phyloP scores from a whole-genome alignment of 345 rosid species.

The Boechera retrofracta region DNA sequence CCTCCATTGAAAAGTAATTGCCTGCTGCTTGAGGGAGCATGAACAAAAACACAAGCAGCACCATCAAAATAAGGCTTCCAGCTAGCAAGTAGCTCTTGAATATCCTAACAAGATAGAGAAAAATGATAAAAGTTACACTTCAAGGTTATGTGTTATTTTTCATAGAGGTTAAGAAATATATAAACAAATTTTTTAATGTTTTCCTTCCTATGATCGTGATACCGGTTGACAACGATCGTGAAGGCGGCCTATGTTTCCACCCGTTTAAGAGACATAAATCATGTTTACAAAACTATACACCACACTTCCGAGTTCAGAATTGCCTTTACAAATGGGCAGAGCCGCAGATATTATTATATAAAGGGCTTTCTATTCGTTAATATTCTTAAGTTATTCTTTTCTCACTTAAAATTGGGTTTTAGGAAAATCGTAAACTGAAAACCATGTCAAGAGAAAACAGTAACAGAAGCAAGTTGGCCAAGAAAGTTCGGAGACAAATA shows the following conservation, averaged over 20 bases:
- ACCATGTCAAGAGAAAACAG: constrained; percentile 17
- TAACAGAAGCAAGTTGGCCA: constrained; percentile 25
- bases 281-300: constrained; percentile 27
- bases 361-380: neutral
- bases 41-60: constrained; percentile 66
- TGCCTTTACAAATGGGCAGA: neutral
- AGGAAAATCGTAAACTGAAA: constrained; percentile 21
- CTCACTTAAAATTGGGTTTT: constrained; percentile 2
- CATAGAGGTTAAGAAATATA: neutral
- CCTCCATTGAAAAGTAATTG: constrained; percentile 73
- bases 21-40: constrained; percentile 87
- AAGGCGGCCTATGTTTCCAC: constrained; percentile 11
- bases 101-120: constrained; percentile 59
- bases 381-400: constrained; percentile 1
- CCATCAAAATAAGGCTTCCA: constrained; percentile 96
- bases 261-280: neutral
- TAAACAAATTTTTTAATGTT: neutral
- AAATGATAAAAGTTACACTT: constrained; percentile 32
- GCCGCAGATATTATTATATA: constrained; percentile 4
- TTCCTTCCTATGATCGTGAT: constrained; percentile 4
- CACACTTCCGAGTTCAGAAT: constrained; percentile 22
- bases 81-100: constrained; percentile 81
- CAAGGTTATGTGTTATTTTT: constrained; percentile 8
- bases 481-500: neutral
- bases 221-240: constrained; percentile 3